phyloP scores from a whole-genome alignment of 768 basidiomycete species.

The Infundibulicybe gibba region DNA sequence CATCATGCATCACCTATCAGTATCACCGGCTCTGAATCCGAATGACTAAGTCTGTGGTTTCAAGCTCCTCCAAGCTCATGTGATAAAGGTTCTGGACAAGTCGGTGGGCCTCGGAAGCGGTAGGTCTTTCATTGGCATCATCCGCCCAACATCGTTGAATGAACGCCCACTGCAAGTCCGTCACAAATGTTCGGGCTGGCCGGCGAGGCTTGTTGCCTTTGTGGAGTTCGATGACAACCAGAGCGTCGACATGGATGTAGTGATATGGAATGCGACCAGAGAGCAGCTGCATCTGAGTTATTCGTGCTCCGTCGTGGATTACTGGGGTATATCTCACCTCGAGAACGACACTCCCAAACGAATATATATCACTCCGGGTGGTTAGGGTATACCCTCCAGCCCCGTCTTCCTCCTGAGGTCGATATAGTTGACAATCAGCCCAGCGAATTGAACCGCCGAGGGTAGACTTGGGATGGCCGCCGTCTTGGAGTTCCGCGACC shows the following conservation, averaged over 20 bases:
- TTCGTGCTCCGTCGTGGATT: no score
- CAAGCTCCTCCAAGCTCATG: no score
- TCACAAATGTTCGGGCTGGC: slow-evolving; percentile 31
- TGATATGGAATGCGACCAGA: slow-evolving; percentile 40
- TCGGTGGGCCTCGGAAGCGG: slow-evolving; percentile 16
- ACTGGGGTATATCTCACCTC: slow-evolving; percentile 29
- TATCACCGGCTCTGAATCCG: no score
- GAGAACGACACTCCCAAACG: slow-evolving; percentile 42
- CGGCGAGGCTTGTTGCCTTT: slow-evolving; percentile 35
- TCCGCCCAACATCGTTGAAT: slow-evolving; percentile 38
- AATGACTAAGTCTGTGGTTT: no score
- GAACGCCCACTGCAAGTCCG: slow-evolving; percentile 36
- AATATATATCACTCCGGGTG: slow-evolving; percentile 40
- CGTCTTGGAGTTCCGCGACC: slow-evolving; percentile 25
- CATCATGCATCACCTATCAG: no score
- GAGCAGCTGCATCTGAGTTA: slow-evolving; percentile 20
- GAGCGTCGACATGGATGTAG: slow-evolving; percentile 31
- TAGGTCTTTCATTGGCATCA: slow-evolving; percentile 25
- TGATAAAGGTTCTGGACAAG: slow-evolving; percentile 7
- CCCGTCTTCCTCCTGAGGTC: slow-evolving; percentile 20
- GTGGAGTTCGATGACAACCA: slow-evolving; percentile 39
- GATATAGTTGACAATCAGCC: slow-evolving; percentile 41
- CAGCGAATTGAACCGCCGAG: slow-evolving; percentile 44
- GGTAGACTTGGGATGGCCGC: slow-evolving; percentile 27
- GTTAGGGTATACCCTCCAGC: slow-evolving; percentile 14